Conservation (phyloP, 2,329 filamentous ascomycete species). For the Aspergillus puulaauensis region DNA sequence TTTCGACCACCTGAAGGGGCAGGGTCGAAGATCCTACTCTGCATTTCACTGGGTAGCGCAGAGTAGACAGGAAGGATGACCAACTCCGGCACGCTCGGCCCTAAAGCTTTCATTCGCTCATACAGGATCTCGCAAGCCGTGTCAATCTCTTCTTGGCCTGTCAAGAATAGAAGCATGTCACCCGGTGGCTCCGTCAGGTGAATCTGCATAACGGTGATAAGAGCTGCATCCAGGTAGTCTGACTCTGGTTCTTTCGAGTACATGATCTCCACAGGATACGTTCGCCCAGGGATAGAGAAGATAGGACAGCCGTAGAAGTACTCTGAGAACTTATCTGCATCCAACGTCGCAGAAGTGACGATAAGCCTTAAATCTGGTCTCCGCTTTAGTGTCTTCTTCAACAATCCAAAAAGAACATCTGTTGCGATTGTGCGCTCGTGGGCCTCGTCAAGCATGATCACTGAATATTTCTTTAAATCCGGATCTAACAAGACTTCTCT, state of each 20-base stretch:
- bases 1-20: constrained; percentile 83
- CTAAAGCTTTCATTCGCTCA: constrained; percentile 94
- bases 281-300: constrained; percentile 92
- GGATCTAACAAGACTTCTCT: constrained; percentile 92
- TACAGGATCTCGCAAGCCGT: constrained; percentile 88
- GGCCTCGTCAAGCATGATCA: constrained; percentile 97
- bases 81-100: constrained; percentile 84
- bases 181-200: constrained; percentile 88
- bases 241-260: constrained; percentile 94
- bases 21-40: constrained; percentile 91
- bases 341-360: constrained; percentile 92
- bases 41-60: constrained; percentile 87
- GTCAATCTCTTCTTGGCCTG: constrained; percentile 97
- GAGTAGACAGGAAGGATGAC: constrained; percentile 96
- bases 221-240: constrained; percentile 88
- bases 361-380: constrained; percentile 90
- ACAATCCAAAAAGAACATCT: constrained; percentile 86
- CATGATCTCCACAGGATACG: constrained; percentile 92
- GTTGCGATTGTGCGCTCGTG: constrained; percentile 97
- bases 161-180: constrained; percentile 95
- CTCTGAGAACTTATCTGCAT: constrained; percentile 94
- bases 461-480: constrained; percentile 83
- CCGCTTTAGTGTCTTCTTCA: constrained; percentile 89
- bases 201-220: constrained; percentile 98
- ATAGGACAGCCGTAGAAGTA: constrained; percentile 97